Percentiles rank a stretch among this genome's conserved stretches.
Evolutionary conservation across 2,329 filamentous ascomycete genomes (phyloP).

Genomic region (Fusarium poae): DNA sequence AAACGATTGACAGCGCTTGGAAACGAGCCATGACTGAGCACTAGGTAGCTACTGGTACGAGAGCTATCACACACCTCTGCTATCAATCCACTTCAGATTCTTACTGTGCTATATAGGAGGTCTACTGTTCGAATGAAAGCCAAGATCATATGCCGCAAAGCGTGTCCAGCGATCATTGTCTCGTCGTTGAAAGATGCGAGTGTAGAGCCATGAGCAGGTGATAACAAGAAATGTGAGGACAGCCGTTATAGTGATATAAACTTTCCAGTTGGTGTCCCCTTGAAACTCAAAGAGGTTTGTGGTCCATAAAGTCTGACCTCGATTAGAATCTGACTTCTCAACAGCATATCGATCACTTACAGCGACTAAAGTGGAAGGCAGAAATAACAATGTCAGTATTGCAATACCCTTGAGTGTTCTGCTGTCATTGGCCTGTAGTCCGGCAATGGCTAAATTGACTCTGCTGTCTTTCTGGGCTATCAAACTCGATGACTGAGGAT

Average conservation of each 20-base stretch:
- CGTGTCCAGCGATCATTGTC: neutral
- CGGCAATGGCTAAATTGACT: neutral
- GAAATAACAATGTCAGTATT: neutral
- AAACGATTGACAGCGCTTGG: neutral
- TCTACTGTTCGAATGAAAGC: neutral
- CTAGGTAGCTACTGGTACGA: rapidly evolving
- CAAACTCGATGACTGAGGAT: neutral
- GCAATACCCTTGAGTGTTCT: neutral
- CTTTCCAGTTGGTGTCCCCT: neutral
- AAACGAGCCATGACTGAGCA: neutral
- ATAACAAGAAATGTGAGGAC: neutral
- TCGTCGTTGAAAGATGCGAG: neutral
- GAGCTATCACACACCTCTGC: rapidly evolving
- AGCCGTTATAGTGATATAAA: neutral
- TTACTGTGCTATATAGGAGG: neutral
- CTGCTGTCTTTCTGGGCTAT: neutral
- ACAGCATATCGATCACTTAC: neutral
- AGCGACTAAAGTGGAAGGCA: neutral
- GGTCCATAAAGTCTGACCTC: neutral
- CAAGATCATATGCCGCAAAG: neutral
- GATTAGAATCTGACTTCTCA: neutral
- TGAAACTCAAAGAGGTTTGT: neutral
- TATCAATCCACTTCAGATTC: rapidly evolving
- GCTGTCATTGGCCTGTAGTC: neutral
- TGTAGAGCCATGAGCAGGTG: neutral